phyloP scores from a whole-genome alignment of 768 basidiomycete species.

The Boletus coccyginus region DNA sequence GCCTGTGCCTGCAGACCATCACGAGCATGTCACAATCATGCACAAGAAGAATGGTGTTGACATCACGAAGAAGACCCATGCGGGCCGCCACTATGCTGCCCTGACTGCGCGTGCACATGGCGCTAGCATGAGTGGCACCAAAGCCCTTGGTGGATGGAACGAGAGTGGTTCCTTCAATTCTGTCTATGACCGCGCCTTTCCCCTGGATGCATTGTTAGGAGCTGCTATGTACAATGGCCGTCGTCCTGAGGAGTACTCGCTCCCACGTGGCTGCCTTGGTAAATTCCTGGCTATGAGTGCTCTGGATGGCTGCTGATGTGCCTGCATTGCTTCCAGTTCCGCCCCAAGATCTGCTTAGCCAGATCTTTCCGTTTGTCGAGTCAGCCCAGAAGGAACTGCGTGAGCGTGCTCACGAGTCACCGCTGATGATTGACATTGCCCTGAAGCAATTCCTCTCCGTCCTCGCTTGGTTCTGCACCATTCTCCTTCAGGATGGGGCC shows the following conservation, averaged over 20 bases:
- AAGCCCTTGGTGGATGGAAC: no score
- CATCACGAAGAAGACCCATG: no score
- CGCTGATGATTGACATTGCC: constrained; percentile 13
- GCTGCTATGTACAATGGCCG: constrained; percentile 28
- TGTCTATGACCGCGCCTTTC: neutral
- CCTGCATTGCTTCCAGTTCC: no score
- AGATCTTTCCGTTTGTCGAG: constrained; percentile 6
- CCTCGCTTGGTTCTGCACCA: constrained; percentile 21
- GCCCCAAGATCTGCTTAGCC: no score
- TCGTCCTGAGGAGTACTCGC: constrained; percentile 15
- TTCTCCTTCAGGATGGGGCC: constrained; percentile 37
- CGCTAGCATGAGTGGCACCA: no score
- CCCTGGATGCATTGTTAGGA: constrained; percentile 22
- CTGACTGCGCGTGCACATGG: no score
- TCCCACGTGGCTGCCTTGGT: constrained; percentile 9
- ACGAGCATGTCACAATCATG: constrained; percentile 23
- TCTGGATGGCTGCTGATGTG: neutral
- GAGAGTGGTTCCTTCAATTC: neutral
- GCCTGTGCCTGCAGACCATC: constrained; percentile 13
- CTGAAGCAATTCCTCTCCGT: constrained; percentile 28
- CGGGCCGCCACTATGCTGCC: no score
- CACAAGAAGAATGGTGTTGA: constrained; percentile 22
- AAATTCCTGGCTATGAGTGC: neutral
- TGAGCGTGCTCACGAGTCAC: neutral
- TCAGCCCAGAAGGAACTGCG: neutral